Conservation (phyloP, 2,329 filamentous ascomycete species). For the Hypocrella siamensis region DNA sequence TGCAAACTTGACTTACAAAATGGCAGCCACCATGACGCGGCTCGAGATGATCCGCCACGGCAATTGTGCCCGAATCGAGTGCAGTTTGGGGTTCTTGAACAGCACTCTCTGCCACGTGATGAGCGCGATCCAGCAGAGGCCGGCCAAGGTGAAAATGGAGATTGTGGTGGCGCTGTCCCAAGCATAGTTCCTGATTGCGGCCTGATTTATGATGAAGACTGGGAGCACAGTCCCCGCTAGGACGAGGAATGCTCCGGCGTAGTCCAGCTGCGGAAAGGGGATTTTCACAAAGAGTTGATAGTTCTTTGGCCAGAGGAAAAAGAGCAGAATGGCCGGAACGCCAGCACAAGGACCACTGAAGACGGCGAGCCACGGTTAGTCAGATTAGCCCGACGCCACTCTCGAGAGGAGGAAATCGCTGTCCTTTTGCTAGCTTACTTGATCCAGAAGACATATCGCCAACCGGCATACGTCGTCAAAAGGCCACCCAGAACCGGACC, state of each 20-base stretch:
- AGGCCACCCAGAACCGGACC: conserved; percentile 36
- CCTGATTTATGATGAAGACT: conserved; percentile 10
- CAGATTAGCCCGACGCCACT: too few relatives aligned
- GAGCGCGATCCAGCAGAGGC: conserved; percentile 7
- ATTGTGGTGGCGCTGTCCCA: conserved; percentile 8
- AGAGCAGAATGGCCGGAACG: conserved; percentile 28
- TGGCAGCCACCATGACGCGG: conserved; percentile 7
- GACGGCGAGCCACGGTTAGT: background rate
- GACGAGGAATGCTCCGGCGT: conserved; percentile 26
- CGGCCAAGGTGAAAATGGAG: conserved; percentile 5
- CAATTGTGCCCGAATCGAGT: conserved; percentile 6
- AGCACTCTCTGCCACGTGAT: conserved; percentile 7
- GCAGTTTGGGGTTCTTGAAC: conserved; percentile 3
- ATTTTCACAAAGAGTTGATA: conserved; percentile 21
- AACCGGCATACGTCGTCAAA: conserved; percentile 30
- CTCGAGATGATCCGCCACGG: conserved; percentile 7
- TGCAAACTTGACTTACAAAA: conserved; percentile 4
- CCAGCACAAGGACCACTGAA: conserved; percentile 32
- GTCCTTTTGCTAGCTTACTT: conserved; percentile 24
- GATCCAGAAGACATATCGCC: conserved; percentile 44
- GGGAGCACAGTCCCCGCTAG: conserved; percentile 8
- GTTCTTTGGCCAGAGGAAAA: conserved; percentile 31
- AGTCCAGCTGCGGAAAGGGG: conserved; percentile 34
- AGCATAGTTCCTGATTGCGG: conserved; percentile 7
- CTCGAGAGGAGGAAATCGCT: background rate